A percentile compares a stretch with the other conserved stretches of the same genome.
phyloP scores from a whole-genome alignment of 257 asterid genomes.

The Capsicum baccatum region DNA sequence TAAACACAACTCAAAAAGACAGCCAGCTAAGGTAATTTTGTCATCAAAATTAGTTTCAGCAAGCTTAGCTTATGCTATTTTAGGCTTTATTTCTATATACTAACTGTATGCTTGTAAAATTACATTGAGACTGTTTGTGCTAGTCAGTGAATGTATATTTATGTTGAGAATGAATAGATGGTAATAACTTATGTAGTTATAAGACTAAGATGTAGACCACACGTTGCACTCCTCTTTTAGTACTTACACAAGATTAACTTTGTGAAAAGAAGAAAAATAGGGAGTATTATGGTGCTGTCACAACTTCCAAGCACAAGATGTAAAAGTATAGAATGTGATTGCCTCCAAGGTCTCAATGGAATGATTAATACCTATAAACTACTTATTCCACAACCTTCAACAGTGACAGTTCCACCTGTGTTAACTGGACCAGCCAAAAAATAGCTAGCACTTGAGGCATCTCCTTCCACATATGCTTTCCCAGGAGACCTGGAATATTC shows the following conservation, averaged over 20 bases:
- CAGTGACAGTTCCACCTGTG: slow-evolving; percentile 92
- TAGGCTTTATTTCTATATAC: no score
- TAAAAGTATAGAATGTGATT: not conserved
- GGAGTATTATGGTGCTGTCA: not conserved
- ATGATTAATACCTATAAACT: slow-evolving; percentile 81
- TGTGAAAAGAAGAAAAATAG: not conserved
- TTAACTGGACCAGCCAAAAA: slow-evolving; percentile 99
- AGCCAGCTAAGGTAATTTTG: no score
- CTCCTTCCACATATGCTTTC: slow-evolving; percentile 95
- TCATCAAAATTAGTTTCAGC: no score
- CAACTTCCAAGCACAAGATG: not conserved
- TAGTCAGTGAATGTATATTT: no score
- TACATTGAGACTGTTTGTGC: no score
- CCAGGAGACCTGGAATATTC: slow-evolving; percentile 78
- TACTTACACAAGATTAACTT: not conserved
- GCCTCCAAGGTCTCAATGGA: not conserved
- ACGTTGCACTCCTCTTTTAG: not conserved
- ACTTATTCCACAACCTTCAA: slow-evolving; percentile 98
- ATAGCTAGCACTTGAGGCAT: slow-evolving; percentile 99
- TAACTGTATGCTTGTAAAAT: no score
- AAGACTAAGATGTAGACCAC: not conserved
- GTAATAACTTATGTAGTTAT: not conserved
- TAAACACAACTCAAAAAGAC: no score
- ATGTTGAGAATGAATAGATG: no score
- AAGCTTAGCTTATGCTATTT: no score